A percentile compares a stretch with the other conserved stretches of the same genome.
These are phyloP conservation scores for Diaporthe helianthi DNA, from an alignment of 2,329 filamentous ascomycete genomes.

Conservation along the genomic window DNA sequence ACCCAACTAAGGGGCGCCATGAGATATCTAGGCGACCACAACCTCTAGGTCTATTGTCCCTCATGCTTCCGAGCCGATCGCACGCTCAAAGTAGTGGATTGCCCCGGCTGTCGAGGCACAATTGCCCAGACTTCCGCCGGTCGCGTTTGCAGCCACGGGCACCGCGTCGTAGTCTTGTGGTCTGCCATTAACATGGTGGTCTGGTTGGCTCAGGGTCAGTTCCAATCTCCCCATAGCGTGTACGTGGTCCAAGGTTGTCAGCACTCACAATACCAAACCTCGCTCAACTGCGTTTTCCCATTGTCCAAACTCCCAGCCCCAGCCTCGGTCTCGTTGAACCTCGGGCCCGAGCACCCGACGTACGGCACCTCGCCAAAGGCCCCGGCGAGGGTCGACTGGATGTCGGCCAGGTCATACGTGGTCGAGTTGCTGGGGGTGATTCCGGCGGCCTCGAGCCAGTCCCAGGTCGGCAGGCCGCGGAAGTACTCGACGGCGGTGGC, in stretches of 20 bases:
- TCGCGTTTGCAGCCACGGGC: conserved; percentile 51
- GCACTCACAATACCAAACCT: conserved; percentile 66
- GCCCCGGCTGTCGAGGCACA: conserved; percentile 62
- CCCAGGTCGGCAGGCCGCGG: conserved; percentile 63
- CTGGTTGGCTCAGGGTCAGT: neutral
- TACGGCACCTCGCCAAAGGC: conserved; percentile 64
- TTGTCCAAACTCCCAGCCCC: conserved; percentile 62
- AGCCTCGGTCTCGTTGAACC: conserved; percentile 65
- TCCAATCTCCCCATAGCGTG: neutral
- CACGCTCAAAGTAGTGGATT: conserved; percentile 62
- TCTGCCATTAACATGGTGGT: conserved; percentile 64
- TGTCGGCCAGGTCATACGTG: conserved; percentile 58
- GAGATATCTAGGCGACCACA: neutral
- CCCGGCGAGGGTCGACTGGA: conserved; percentile 58
- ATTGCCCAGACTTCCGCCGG: conserved; percentile 57
- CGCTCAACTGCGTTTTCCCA: conserved; percentile 63
- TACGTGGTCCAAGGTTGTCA: neutral
- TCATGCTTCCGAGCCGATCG: conserved; percentile 46
- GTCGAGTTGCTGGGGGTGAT: conserved; percentile 67
- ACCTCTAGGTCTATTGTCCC: neutral
- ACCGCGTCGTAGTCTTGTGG: conserved; percentile 60
- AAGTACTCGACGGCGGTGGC: conserved; percentile 66
- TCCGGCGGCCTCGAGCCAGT: conserved; percentile 61
- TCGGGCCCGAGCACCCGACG: conserved; percentile 66
- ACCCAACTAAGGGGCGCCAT: neutral